Percentiles rank a stretch among this genome's conserved stretches.
Evolutionary conservation across 768 basidiomycete species (phyloP).

Genomic region (Mycena rebaudengoi): DNA sequence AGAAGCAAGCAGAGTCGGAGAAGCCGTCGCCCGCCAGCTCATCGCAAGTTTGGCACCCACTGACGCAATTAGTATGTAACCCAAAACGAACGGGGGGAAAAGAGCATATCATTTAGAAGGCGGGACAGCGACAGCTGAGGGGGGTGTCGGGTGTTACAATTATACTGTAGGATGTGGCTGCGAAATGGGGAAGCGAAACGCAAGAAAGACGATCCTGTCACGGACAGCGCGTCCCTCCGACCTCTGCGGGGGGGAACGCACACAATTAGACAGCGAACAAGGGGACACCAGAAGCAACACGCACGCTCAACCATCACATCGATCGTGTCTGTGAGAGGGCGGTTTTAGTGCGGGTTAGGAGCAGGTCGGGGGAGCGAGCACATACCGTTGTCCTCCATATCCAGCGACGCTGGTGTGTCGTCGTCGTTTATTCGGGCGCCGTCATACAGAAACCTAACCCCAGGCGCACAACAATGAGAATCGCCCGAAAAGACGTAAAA

Average conservation of each 20-base stretch:
- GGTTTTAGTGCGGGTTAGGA: conserved; percentile 21
- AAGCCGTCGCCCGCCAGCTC: too few relatives aligned
- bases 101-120: conserved; percentile 7
- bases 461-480: conserved; percentile 2
- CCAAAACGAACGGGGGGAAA: not conserved
- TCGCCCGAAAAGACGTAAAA: not conserved
- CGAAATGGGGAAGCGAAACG: not conserved
- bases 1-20: too few relatives aligned
- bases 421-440: conserved; percentile 87
- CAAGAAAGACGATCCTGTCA: conserved; percentile 13
- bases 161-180: conserved; percentile 5
- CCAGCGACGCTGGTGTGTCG: conserved; percentile 84
- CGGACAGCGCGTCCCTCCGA: conserved; percentile 47
- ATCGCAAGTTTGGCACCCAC: too few relatives aligned
- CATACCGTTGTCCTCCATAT: conserved; percentile 91
- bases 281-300: conserved; percentile 38
- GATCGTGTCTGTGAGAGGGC: conserved; percentile 72
- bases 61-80: conserved; percentile 22
- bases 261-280: conserved; percentile 10
- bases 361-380: not conserved
- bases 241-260: conserved; percentile 43
- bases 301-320: conserved; percentile 97
- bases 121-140: not conserved
- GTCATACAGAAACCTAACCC: conserved; percentile 88
- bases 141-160: conserved; percentile 12